Evolutionary conservation across 805 yeast genomes (phyloP), one percentile per base, ranked within the genome.

Genomic region (Vanderwaltozyma tropicalis): DNA sequence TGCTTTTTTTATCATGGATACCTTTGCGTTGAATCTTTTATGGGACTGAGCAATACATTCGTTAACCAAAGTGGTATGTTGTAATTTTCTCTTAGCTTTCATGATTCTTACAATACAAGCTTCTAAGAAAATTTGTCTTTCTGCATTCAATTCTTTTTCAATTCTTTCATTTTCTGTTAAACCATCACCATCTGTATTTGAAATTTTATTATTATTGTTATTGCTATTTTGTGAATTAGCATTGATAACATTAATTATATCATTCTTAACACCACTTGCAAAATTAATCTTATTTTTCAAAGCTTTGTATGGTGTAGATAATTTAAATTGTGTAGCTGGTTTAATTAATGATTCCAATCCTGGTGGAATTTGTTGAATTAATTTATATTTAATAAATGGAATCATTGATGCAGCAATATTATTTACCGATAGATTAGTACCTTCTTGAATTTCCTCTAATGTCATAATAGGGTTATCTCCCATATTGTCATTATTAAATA

Each of bases 61-160:
- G 49, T 81, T 84, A 30, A 87, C 78, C 51, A 89, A 70, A 39
- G 78, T 79, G 34, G 79, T 81, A 56, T 88, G 96, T 46, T 76
- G 75, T 50, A 85, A 67, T 31, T 69, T 70, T 59, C 87, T 83
- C 54, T 96, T 73, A 1, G 96, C 88, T 66, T 89, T 89, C 97
- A 89, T 92, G 54, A 89, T 84, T 52, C 98, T 74, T 28, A 89
- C 97, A 62, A 92, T 86, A 53, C 95, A 84, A 2, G 97, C 96
- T 54, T 86, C 84, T 50, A 92, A 68, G 63, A 79, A 80, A 54
- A 82, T 77, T 62, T 80, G 81, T 55, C 96, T 74, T 43, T 87
- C 87, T 52, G 86, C 92, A 50, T 80, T 86, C 34, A 89, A 76
- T 53, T 87, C 94, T 57, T 76, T 78, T 47, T 75, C 80, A 2